Percentiles rank a stretch among this genome's conserved stretches.
Conservation (phyloP, 345 rosid genomes). For the Salix exigua region DNA sequence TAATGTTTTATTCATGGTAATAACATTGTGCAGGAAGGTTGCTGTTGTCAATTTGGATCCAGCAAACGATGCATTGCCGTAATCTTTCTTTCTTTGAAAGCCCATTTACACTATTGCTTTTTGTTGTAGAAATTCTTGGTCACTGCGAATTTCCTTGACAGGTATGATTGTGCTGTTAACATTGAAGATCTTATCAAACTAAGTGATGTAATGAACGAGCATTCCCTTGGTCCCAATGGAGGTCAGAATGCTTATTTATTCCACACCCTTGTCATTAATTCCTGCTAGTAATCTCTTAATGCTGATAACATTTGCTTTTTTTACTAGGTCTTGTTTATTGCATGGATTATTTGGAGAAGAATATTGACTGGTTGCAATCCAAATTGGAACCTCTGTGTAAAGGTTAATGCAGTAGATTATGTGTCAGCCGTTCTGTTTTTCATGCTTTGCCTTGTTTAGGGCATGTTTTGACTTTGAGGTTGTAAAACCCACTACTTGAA, state of each 20-base stretch:
- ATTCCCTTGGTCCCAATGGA: slow-evolving; percentile 94
- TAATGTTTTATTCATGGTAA: neutral
- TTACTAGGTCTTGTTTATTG: slow-evolving; percentile 6
- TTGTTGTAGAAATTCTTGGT: neutral
- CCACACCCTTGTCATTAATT: neutral
- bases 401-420: slow-evolving; percentile 34
- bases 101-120: neutral
- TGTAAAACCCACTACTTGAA: neutral
- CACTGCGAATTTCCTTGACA: slow-evolving; percentile 43
- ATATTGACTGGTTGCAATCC: slow-evolving; percentile 82
- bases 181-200: slow-evolving; percentile 78
- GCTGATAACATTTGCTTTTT: neutral
- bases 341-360: slow-evolving; percentile 87
- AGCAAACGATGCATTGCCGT: slow-evolving; percentile 84
- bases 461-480: neutral
- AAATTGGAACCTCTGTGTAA: slow-evolving; percentile 78
- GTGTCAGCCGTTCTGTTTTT: neutral
- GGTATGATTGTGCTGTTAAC: slow-evolving; percentile 81
- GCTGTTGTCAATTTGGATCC: slow-evolving; percentile 91
- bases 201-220: slow-evolving; percentile 76
- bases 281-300: slow-evolving; percentile 2
- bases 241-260: slow-evolving; percentile 33
- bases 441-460: neutral
- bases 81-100: slow-evolving; percentile 37
- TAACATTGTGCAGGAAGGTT: slow-evolving; percentile 60